These are phyloP conservation scores for Boletus sp. DNA, from an alignment of 768 basidiomycete species.

Conservation along the genomic window DNA sequence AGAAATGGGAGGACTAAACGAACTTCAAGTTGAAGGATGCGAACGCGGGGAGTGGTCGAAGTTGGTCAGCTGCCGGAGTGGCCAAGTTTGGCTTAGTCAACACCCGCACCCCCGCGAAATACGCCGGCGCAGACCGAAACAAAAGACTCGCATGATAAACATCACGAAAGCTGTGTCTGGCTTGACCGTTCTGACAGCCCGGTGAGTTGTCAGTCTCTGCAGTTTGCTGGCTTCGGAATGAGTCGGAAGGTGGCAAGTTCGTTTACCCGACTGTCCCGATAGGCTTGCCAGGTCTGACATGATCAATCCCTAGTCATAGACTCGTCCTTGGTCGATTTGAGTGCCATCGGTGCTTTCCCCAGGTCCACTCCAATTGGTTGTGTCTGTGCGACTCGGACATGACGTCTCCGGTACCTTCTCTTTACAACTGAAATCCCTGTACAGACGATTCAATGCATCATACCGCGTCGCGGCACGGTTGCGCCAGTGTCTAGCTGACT, in stretches of 20 bases:
- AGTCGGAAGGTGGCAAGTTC: background rate
- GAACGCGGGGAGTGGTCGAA: conserved; percentile 13
- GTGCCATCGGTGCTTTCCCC: background rate
- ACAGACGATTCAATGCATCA: background rate
- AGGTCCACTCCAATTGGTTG: background rate
- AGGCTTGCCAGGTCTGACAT: background rate
- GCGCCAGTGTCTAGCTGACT: no score
- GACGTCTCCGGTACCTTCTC: background rate
- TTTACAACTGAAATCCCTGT: background rate
- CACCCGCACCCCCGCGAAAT: no score
- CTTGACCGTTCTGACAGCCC: background rate
- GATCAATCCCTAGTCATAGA: background rate
- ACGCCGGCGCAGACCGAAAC: background rate
- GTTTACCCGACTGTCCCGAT: background rate
- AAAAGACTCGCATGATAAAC: background rate
- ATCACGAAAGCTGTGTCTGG: background rate
- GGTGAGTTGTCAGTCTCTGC: background rate
- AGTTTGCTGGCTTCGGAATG: background rate
- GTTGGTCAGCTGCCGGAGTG: conserved; percentile 13
- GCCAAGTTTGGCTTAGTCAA: conserved; percentile 25
- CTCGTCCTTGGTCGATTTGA: no score
- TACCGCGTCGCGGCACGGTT: background rate
- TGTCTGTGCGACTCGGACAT: background rate
- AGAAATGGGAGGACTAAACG: conserved; percentile 1
- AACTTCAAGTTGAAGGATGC: conserved; percentile 8